Percentiles rank a stretch among this genome's conserved stretches.
These are phyloP conservation scores for Pseudocercospora crystallina DNA, from an alignment of 2,329 filamentous ascomycete species.

Conservation along the genomic window DNA sequence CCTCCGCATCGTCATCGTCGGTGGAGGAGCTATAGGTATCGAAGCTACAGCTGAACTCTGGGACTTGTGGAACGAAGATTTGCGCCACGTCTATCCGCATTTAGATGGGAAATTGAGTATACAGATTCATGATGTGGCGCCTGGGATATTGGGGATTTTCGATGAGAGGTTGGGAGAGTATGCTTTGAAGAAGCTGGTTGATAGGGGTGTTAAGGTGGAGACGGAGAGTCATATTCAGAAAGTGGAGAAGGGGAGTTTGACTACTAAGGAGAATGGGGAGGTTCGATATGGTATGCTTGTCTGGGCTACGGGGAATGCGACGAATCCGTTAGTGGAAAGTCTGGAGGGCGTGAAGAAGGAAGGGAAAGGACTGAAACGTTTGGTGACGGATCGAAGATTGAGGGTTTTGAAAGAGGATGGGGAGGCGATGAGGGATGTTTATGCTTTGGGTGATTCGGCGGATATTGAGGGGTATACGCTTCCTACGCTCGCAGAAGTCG, in stretches of 20 bases:
- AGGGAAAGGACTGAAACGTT: slow-evolving; percentile 34
- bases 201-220: slow-evolving; percentile 40
- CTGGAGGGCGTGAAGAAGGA: slow-evolving; percentile 35
- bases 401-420: slow-evolving; percentile 27
- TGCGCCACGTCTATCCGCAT: slow-evolving; percentile 42
- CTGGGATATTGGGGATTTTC: slow-evolving; percentile 43
- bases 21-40: slow-evolving; percentile 45
- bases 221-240: slow-evolving; percentile 40
- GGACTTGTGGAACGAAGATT: slow-evolving; percentile 43
- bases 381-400: slow-evolving; percentile 38
- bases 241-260: slow-evolving; percentile 37
- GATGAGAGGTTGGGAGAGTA: slow-evolving; percentile 45
- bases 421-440: slow-evolving; percentile 33
- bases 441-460: slow-evolving; percentile 40
- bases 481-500: slow-evolving; percentile 40
- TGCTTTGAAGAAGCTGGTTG: slow-evolving; percentile 39
- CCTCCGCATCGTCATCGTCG: slow-evolving; percentile 42
- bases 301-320: slow-evolving; percentile 43
- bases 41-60: slow-evolving; percentile 46
- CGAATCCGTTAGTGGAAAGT: slow-evolving; percentile 35
- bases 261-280: slow-evolving; percentile 38
- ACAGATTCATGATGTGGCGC: slow-evolving; percentile 47
- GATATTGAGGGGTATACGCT: slow-evolving; percentile 40
- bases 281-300: slow-evolving; percentile 40
- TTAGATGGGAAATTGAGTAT: slow-evolving; percentile 42